Conservation (phyloP, 2,329 filamentous ascomycete genomes). For the Diplodia corticola region DNA sequence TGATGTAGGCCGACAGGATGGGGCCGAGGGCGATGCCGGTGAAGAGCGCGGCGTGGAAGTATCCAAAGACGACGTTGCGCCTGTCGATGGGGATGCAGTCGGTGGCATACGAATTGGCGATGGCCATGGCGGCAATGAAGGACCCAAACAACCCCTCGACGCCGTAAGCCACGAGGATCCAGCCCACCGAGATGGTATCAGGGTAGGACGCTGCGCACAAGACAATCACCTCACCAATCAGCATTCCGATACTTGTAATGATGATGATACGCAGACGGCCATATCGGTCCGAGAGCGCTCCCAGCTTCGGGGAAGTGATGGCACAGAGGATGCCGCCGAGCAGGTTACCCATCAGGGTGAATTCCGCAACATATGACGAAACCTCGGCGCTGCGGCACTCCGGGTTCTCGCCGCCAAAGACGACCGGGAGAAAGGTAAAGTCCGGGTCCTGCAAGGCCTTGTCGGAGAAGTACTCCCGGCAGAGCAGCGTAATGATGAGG, state of each 20-base stretch:
- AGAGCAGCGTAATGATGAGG: constrained; percentile 80
- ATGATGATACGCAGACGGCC: constrained; percentile 76
- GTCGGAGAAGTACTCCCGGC: constrained; percentile 77
- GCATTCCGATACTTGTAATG: constrained; percentile 70
- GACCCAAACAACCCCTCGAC: constrained; percentile 85
- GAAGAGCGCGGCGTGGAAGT: constrained; percentile 87
- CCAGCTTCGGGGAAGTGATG: constrained; percentile 77
- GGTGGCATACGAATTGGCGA: constrained; percentile 82
- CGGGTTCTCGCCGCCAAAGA: constrained; percentile 69
- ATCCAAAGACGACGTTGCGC: constrained; percentile 81
- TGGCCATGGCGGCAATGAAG: constrained; percentile 77
- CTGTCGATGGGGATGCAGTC: constrained; percentile 82
- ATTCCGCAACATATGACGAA: constrained; percentile 72
- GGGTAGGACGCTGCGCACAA: constrained; percentile 77
- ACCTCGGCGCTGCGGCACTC: constrained; percentile 81
- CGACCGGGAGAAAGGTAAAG: constrained; percentile 62
- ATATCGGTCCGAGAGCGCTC: constrained; percentile 81
- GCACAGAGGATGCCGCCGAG: constrained; percentile 76
- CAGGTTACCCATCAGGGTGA: constrained; percentile 74
- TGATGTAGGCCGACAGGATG: constrained; percentile 74
- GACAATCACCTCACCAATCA: constrained; percentile 72
- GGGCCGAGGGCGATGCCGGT: constrained; percentile 86
- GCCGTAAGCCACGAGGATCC: constrained; percentile 73
- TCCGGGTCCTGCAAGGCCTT: constrained; percentile 34
- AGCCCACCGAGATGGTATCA: constrained; percentile 70